A percentile compares a stretch with the other conserved stretches of the same genome.
Conservation (phyloP, 495 filamentous ascomycete genomes). For the Penicillium macrosclerotiorum region DNA sequence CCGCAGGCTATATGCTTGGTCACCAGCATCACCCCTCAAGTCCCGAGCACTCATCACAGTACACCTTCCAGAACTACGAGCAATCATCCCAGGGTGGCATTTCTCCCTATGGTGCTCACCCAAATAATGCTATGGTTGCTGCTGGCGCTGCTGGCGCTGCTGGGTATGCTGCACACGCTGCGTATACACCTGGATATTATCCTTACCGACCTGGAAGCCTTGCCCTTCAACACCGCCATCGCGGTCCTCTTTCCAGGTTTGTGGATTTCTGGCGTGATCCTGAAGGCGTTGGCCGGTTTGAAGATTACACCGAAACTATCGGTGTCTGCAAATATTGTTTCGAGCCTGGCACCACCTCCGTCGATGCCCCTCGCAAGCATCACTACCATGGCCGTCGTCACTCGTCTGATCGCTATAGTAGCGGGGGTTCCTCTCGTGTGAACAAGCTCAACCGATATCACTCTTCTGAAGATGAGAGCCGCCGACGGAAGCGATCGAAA, state of each 20-base stretch:
- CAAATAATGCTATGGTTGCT: conserved; percentile 42
- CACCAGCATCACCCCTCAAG: conserved; percentile 42
- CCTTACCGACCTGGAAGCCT: conserved; percentile 28
- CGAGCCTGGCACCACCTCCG: conserved; percentile 56
- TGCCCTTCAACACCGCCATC: conserved; percentile 47
- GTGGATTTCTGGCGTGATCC: conserved; percentile 66
- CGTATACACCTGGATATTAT: conserved; percentile 24
- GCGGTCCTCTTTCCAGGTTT: conserved; percentile 54
- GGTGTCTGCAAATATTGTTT: conserved; percentile 70
- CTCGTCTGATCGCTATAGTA: conserved; percentile 47
- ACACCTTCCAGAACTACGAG: conserved; percentile 31
- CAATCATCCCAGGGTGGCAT: conserved; percentile 27
- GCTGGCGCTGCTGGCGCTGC: conserved; percentile 44
- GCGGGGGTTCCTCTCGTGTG: conserved; percentile 39
- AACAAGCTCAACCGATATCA: conserved; percentile 59
- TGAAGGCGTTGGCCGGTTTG: conserved; percentile 66
- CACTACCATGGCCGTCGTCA: conserved; percentile 46
- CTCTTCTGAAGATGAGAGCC: conserved; percentile 52
- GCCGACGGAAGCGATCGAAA: conserved; percentile 42
- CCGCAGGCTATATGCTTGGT: conserved; percentile 47
- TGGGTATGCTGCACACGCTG: conserved; percentile 39
- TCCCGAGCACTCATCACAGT: conserved; percentile 28
- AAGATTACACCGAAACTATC: conserved; percentile 71
- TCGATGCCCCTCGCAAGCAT: conserved; percentile 65
- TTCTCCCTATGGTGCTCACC: conserved; percentile 31